A percentile compares a stretch with the other conserved stretches of the same genome.
phyloP scores from a whole-genome alignment of 1,284 basidiomycete species.

The Trichosporon sp. region DNA sequence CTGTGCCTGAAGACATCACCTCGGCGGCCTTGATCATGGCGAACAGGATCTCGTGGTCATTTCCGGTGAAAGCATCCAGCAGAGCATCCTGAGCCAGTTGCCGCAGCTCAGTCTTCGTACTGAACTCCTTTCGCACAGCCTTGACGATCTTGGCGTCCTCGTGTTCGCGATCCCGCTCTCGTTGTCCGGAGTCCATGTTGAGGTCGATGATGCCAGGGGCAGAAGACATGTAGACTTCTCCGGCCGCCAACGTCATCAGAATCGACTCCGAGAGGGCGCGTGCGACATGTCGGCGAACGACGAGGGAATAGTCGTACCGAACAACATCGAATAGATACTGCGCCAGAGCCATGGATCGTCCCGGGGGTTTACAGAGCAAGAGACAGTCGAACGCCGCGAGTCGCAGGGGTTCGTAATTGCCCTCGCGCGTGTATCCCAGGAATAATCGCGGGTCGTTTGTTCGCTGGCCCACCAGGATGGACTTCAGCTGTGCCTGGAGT shows the following conservation, averaged over 20 bases:
- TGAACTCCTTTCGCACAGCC: constrained; percentile 77
- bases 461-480: constrained; percentile 71
- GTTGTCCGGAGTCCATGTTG: constrained; percentile 17
- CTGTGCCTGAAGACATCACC: constrained; percentile 71
- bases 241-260: constrained; percentile 78
- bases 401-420: constrained; percentile 86
- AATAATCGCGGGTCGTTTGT: constrained; percentile 76
- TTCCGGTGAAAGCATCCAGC: constrained; percentile 47
- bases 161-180: constrained; percentile 24
- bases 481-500: constrained; percentile 76
- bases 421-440: constrained; percentile 85
- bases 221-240: constrained; percentile 61
- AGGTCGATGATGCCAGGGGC: constrained; percentile 31
- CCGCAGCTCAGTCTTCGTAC: constrained; percentile 66
- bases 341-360: constrained; percentile 56
- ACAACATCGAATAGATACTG: constrained; percentile 87
- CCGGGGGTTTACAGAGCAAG: constrained; percentile 68
- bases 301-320: constrained; percentile 73
- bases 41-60: constrained; percentile 83
- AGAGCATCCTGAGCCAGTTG: constrained; percentile 47
- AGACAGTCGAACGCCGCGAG: constrained; percentile 89
- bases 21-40: constrained; percentile 88
- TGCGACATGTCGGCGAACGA: constrained; percentile 79
- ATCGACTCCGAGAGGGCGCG: constrained; percentile 80
- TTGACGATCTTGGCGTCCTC: constrained; percentile 58